These are phyloP conservation scores for Claviceps pusilla DNA, from an alignment of 2,329 filamentous ascomycete species.

Conservation along the genomic window DNA sequence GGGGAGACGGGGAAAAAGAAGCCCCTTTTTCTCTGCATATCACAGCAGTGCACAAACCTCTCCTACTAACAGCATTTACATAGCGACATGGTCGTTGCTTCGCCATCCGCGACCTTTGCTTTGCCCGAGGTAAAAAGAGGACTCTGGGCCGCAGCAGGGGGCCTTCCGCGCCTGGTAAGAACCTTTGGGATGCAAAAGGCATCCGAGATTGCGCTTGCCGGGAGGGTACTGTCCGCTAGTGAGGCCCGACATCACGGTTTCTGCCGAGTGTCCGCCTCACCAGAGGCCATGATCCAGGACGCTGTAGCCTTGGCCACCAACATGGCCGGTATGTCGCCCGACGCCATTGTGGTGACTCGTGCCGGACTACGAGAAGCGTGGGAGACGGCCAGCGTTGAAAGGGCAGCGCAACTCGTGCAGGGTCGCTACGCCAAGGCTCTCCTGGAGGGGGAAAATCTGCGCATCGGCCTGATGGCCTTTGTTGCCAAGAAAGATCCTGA, in stretches of 20 bases:
- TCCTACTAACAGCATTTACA: neutral
- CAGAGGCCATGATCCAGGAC: slow-evolving; percentile 21
- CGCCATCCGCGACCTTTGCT: slow-evolving; percentile 33
- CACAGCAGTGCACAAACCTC: no score
- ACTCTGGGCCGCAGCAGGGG: slow-evolving; percentile 37
- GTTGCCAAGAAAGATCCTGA: slow-evolving; percentile 32
- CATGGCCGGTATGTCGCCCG: slow-evolving; percentile 20
- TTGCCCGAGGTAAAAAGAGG: slow-evolving; percentile 39
- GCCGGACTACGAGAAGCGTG: slow-evolving; percentile 23
- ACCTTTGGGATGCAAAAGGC: slow-evolving; percentile 30
- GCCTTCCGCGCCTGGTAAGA: slow-evolving; percentile 34
- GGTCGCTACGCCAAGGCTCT: slow-evolving; percentile 26
- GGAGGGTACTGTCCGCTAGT: slow-evolving; percentile 27
- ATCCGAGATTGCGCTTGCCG: slow-evolving; percentile 34
- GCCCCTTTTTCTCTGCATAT: no score
- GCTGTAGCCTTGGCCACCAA: slow-evolving; percentile 20
- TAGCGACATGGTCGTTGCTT: slow-evolving; percentile 37
- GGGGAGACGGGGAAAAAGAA: neutral
- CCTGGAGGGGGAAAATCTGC: slow-evolving; percentile 30
- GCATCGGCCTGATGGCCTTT: slow-evolving; percentile 36
- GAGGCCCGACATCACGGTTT: slow-evolving; percentile 14
- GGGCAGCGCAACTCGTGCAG: slow-evolving; percentile 23
- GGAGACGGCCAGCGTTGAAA: slow-evolving; percentile 26
- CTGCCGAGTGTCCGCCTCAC: slow-evolving; percentile 23
- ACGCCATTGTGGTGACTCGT: slow-evolving; percentile 25